Conservation (phyloP, 2,329 filamentous ascomycete species). For the Alternaria ventricosa region DNA sequence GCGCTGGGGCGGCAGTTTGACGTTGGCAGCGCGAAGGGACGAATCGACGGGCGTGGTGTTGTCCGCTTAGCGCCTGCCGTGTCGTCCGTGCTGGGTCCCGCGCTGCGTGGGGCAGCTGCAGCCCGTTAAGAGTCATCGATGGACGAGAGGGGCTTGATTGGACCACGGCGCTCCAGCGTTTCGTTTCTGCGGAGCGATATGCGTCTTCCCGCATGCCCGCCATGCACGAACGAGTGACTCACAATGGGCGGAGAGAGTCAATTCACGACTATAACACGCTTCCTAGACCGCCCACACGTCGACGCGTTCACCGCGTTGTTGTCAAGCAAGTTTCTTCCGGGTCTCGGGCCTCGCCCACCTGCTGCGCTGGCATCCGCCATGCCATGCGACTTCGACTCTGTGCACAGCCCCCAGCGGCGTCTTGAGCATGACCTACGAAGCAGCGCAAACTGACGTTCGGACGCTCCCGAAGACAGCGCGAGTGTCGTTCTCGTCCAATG, state of each 20-base stretch:
- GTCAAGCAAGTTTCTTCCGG: constrained; percentile 27
- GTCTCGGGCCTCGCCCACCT: constrained; percentile 40
- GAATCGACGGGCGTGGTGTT: constrained; percentile 41
- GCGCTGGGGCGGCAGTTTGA: constrained; percentile 43
- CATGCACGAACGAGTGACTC: constrained; percentile 44
- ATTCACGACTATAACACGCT: constrained; percentile 50
- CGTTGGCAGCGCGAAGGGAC: constrained; percentile 33
- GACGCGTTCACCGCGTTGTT: constrained; percentile 44
- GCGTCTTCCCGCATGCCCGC: constrained; percentile 30
- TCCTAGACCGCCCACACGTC: constrained; percentile 29
- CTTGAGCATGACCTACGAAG: not conserved
- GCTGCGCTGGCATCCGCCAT: constrained; percentile 18
- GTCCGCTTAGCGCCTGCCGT: constrained; percentile 38
- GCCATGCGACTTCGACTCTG: constrained; percentile 1
- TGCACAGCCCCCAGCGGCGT: constrained; percentile 15
- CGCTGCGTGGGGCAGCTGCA: constrained; percentile 26
- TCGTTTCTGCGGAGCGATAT: constrained; percentile 38
- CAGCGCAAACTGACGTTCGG: constrained; percentile 12
- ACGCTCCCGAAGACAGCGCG: constrained; percentile 28
- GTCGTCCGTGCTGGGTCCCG: constrained; percentile 29
- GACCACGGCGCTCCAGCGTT: constrained; percentile 38
- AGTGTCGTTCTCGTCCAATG: constrained; percentile 21
- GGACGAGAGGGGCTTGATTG: constrained; percentile 30
- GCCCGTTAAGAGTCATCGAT: constrained; percentile 42
- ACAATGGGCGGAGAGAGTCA: constrained; percentile 35